Percentiles rank a stretch among this genome's conserved stretches.
Evolutionary conservation across 805 yeast species (phyloP).

Genomic region (Candida xiaguanensis): DNA sequence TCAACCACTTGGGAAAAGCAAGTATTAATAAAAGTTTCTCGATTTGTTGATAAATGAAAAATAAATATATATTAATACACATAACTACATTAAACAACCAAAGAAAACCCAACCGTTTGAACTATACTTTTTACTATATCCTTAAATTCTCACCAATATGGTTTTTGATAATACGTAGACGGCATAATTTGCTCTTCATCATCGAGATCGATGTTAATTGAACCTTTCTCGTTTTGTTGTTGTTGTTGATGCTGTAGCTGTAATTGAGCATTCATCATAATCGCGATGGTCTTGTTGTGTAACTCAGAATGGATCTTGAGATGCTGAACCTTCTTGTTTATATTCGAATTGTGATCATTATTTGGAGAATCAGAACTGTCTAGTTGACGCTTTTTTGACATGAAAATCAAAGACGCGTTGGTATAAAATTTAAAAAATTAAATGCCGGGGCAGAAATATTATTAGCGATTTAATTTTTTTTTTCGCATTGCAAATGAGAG

Average conservation of each 20-base stretch:
- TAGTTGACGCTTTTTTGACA: slow-evolving; percentile 3
- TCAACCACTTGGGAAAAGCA: too few relatives aligned
- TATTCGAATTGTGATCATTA: not conserved
- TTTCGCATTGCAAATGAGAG: not conserved
- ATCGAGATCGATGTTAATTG: too few relatives aligned
- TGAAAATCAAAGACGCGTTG: not conserved
- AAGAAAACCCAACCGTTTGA: too few relatives aligned
- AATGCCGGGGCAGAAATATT: too few relatives aligned
- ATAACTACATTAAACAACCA: too few relatives aligned
- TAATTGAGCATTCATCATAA: slow-evolving; percentile 30
- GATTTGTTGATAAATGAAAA: not conserved
- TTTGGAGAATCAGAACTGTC: not conserved
- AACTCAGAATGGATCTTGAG: slow-evolving; percentile 26
- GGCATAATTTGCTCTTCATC: not conserved
- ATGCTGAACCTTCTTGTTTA: slow-evolving; percentile 20
- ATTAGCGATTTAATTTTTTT: too few relatives aligned
- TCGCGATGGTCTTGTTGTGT: slow-evolving; percentile 25
- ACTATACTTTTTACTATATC: too few relatives aligned
- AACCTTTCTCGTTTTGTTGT: too few relatives aligned
- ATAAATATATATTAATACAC: not conserved
- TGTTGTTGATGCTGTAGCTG: slow-evolving; percentile 9
- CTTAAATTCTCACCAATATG: slow-evolving; percentile 7
- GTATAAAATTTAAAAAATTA: too few relatives aligned
- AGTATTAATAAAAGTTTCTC: too few relatives aligned
- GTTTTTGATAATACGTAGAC: slow-evolving; percentile 8